Percentiles rank a stretch among this genome's conserved stretches.
Evolutionary conservation across 1,284 basidiomycete genomes (phyloP).

Genomic region (Melanopsichium pennsylvanicum): DNA sequence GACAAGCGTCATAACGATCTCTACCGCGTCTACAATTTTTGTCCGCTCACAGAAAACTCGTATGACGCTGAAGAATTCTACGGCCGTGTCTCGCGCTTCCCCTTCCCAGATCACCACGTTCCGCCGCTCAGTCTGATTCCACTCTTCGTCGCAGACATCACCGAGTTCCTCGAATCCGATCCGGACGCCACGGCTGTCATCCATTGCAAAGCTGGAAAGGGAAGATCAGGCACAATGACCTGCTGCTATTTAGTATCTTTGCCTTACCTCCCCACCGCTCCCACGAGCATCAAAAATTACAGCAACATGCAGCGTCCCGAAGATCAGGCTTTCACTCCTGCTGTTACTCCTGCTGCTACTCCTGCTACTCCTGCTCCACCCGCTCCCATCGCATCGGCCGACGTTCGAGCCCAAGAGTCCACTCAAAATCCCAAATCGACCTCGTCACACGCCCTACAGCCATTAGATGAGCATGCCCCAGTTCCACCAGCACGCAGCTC

Average conservation of each 20-base stretch:
- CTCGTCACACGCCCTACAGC: neutral
- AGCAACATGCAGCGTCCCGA: constrained; percentile 33
- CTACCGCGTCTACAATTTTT: constrained; percentile 85
- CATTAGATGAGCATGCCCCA: neutral
- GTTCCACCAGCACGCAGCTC: constrained; percentile 1
- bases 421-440: neutral
- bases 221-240: constrained; percentile 57
- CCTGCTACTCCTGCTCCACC: no score
- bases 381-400: constrained; percentile 1
- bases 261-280: constrained; percentile 47
- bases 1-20: constrained; percentile 77
- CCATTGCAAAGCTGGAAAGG: constrained; percentile 76
- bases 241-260: constrained; percentile 54
- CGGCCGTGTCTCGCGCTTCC: constrained; percentile 78
- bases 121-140: constrained; percentile 83
- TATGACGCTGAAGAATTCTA: constrained; percentile 68
- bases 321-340: constrained; percentile 1
- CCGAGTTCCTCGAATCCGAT: constrained; percentile 77
- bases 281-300: constrained; percentile 42
- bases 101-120: constrained; percentile 79
- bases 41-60: constrained; percentile 67
- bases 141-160: constrained; percentile 79
- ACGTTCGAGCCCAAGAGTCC: neutral
- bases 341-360: no score
- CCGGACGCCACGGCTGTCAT: constrained; percentile 78